Evolutionary conservation across 2,329 filamentous ascomycete genomes (phyloP).

Genomic region (Ambrosiella xylebori): DNA sequence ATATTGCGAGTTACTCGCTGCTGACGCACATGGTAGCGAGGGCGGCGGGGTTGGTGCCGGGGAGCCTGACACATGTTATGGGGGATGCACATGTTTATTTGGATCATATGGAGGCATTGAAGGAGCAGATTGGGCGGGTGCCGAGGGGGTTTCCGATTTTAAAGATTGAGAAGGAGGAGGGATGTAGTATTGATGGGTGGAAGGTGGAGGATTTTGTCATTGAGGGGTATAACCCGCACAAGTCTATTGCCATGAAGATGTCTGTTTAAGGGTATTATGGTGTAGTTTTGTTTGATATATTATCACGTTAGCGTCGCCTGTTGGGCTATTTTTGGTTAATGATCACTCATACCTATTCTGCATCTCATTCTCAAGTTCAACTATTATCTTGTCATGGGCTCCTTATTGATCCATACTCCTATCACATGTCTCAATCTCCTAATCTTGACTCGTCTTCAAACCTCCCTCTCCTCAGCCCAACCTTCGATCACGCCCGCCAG

Average conservation of each 20-base stretch:
- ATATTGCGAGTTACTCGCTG: constrained; percentile 87
- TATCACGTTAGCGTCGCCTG: too few relatives aligned
- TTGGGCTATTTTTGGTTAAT: too few relatives aligned
- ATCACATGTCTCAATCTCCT: too few relatives aligned
- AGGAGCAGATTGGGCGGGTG: constrained; percentile 61
- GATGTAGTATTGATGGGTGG: constrained; percentile 79
- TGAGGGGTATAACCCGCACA: constrained; percentile 77
- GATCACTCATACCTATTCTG: too few relatives aligned
- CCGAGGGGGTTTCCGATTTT: constrained; percentile 68
- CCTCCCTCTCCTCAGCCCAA: too few relatives aligned
- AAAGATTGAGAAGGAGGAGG: constrained; percentile 49
- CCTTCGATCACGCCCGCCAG: too few relatives aligned
- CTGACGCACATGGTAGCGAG: constrained; percentile 91
- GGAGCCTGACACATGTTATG: constrained; percentile 86
- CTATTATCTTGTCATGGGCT: too few relatives aligned
- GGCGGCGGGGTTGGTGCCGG: constrained; percentile 67
- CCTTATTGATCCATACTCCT: too few relatives aligned
- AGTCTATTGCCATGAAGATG: constrained; percentile 96
- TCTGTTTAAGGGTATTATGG: constrained; percentile 43
- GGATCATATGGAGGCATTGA: constrained; percentile 78
- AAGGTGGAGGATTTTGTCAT: constrained; percentile 74
- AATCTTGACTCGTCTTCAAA: too few relatives aligned
- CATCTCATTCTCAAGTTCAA: too few relatives aligned
- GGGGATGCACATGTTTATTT: constrained; percentile 94
- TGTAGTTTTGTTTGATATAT: neutral